Evolutionary conservation across 2,329 filamentous ascomycete species (phyloP).

Genomic region (Cytospora leucostoma): DNA sequence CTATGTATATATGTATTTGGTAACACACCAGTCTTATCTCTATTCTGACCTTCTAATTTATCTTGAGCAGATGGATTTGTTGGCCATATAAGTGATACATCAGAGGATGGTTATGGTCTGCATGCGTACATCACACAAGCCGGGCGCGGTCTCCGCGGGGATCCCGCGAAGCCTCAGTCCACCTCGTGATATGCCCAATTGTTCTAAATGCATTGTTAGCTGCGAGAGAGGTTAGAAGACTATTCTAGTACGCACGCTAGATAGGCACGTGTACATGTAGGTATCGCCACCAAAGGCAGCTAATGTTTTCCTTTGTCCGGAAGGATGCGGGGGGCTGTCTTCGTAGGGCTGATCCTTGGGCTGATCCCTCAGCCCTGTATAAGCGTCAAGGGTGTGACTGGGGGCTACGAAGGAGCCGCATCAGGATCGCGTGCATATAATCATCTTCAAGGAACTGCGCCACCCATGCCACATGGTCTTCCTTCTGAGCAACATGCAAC

Average conservation of each 20-base stretch:
- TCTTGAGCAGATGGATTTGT: not conserved
- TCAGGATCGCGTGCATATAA: not conserved
- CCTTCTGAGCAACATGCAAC: not conserved
- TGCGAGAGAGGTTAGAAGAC: not conserved
- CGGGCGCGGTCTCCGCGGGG: not conserved
- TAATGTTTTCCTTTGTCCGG: slow-evolving; percentile 1
- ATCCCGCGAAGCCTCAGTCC: not conserved
- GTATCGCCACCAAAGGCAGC: not conserved
- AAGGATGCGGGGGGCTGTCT: not conserved
- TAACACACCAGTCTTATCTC: too few relatives aligned
- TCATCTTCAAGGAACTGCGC: not conserved
- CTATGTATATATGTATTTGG: too few relatives aligned
- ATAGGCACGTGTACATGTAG: not conserved
- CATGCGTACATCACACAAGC: not conserved
- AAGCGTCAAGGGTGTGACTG: not conserved
- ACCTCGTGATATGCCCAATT: not conserved
- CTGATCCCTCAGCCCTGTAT: not conserved
- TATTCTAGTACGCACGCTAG: not conserved
- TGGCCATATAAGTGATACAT: not conserved
- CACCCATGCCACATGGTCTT: not conserved
- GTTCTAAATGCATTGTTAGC: not conserved
- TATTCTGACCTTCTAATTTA: not conserved
- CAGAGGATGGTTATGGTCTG: not conserved
- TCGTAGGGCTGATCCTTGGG: not conserved
- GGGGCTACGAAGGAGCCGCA: not conserved